Conservation (phyloP, 805 yeast genomes). For the Metschnikowia drakensbergensis region DNA sequence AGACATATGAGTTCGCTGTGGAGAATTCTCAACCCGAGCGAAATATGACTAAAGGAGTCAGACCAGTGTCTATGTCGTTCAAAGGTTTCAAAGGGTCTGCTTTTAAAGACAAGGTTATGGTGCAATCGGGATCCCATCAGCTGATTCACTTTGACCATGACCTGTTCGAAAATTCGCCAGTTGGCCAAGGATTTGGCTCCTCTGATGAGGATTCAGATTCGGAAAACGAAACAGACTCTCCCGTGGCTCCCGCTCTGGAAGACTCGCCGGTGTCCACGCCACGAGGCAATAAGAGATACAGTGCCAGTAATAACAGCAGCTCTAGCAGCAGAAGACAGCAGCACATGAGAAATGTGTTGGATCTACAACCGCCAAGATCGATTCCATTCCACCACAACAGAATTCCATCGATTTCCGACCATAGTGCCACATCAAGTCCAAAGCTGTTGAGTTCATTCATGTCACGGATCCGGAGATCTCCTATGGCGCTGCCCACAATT, state of each 20-base stretch:
- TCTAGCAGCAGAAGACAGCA: constrained; percentile 12
- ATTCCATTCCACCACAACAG: constrained; percentile 30
- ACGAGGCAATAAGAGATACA: neutral
- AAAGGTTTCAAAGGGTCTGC: constrained; percentile 61
- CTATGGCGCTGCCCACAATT: constrained; percentile 12
- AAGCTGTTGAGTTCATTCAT: constrained; percentile 31
- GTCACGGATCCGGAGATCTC: constrained; percentile 25
- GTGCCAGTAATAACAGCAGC: constrained; percentile 7
- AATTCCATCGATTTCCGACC: constrained; percentile 29
- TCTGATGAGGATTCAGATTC: constrained; percentile 20
- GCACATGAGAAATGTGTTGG: constrained; percentile 14
- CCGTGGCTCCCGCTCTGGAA: neutral
- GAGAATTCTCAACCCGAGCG: constrained; percentile 1
- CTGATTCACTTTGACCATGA: constrained; percentile 36
- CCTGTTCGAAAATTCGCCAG: constrained; percentile 26
- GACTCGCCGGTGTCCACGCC: neutral
- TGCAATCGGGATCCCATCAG: constrained; percentile 36
- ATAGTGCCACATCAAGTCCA: constrained; percentile 27
- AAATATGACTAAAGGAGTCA: constrained; percentile 4
- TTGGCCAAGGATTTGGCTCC: constrained; percentile 38
- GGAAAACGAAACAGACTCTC: constrained; percentile 7
- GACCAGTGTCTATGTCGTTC: constrained; percentile 53
- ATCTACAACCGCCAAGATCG: constrained; percentile 17
- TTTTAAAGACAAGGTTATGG: constrained; percentile 23
- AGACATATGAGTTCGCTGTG: constrained; percentile 13